Conservation (phyloP, 2,329 filamentous ascomycete species). For the Colletotrichum sp. region DNA sequence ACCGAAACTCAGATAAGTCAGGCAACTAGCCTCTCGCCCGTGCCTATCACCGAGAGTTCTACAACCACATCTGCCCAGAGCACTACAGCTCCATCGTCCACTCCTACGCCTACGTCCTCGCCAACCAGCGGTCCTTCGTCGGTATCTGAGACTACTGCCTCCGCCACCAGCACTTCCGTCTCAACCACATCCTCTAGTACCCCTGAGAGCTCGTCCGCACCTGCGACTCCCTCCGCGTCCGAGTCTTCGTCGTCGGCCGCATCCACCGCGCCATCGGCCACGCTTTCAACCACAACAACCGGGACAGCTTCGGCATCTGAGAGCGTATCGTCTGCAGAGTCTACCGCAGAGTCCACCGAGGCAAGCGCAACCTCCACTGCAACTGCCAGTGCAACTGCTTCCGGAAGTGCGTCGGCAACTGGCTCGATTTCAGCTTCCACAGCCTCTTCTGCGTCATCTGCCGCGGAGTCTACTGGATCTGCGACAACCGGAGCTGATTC, state of each 20-base stretch:
- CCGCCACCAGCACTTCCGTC: neutral
- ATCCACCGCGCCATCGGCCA: neutral
- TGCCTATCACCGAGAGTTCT: too few species aligned
- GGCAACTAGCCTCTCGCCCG: too few species aligned
- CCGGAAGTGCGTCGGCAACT: neutral
- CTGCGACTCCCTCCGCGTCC: neutral
- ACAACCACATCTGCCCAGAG: too few species aligned
- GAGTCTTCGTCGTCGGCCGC: neutral
- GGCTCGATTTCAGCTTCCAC: neutral
- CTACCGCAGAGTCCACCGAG: neutral
- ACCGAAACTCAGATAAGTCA: too few species aligned
- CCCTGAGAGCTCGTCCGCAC: neutral
- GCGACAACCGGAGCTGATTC: neutral
- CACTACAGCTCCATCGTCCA: neutral
- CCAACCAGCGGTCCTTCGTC: neutral
- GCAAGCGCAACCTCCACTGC: neutral
- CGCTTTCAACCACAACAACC: neutral
- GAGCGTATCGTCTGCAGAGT: neutral
- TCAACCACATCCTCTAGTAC: neutral
- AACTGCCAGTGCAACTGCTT: neutral
- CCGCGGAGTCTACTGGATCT: neutral
- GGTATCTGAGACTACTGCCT: neutral
- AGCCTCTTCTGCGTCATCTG: neutral
- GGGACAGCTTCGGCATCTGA: neutral
- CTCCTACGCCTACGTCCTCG: neutral